Evolutionary conservation across 176 grass and related monocot genomes (phyloP).

Genomic region (Raddia guianensis): DNA sequence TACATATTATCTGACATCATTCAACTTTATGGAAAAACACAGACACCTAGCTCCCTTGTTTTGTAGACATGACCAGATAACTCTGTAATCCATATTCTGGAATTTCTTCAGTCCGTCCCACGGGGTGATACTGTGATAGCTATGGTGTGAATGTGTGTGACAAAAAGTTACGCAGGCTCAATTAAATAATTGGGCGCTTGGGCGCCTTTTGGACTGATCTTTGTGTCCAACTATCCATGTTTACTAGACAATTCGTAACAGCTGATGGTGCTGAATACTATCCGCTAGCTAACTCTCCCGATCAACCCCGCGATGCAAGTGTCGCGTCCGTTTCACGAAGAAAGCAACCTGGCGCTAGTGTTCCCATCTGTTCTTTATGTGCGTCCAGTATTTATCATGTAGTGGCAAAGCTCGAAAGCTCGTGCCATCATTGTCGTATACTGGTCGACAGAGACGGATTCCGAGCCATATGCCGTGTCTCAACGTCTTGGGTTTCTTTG

Average conservation of each 20-base stretch:
- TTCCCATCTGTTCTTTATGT: neutral
- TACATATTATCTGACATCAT: too few species aligned
- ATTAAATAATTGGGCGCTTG: neutral
- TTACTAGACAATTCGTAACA: neutral
- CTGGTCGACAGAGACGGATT: neutral
- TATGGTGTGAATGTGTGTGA: neutral
- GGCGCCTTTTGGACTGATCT: neutral
- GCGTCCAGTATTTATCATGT: neutral
- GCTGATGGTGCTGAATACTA: neutral
- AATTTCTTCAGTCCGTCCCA: neutral
- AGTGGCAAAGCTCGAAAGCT: constrained; percentile 1
- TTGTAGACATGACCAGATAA: neutral
- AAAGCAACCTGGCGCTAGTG: neutral
- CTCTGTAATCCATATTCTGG: neutral
- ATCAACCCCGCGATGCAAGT: neutral
- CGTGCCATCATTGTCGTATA: constrained; percentile 1
- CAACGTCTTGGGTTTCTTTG: neutral
- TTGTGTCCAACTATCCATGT: neutral
- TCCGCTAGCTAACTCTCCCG: neutral
- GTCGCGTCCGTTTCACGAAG: neutral
- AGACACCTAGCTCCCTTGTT: too few species aligned
- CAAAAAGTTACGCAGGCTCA: neutral
- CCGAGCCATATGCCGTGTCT: neutral
- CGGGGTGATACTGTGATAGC: too few species aligned
- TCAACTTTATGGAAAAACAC: too few species aligned